Evolutionary conservation across 2,329 filamentous ascomycete species (phyloP), one percentile per base, ranked within the genome.

Genomic region (Ophiostoma pallidulum): DNA sequence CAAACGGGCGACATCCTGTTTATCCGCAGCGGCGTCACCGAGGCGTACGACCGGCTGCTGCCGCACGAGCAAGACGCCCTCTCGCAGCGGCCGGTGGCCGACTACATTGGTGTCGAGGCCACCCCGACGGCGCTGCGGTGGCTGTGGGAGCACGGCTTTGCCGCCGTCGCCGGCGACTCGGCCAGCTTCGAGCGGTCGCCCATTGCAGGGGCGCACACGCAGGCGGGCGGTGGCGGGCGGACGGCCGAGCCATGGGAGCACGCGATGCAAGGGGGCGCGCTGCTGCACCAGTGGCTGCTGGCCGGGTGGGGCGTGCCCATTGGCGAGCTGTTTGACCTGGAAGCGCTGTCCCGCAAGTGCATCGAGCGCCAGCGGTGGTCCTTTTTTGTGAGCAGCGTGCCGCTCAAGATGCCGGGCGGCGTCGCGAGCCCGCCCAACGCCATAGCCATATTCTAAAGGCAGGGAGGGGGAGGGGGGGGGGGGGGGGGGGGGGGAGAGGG

Each of bases 231-330:
- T 26, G 45, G 44, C 20, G 16, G 37, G 35, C 51, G 51, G 49
- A 41, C 29, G 24, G 39, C 49, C 36, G 35, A 49, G 41, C 19
- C 49, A 3, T 53, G 51, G 47, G 51, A 53, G 45, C 47, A 32
- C 10, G 49, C 26, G 14, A 52, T 64, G 52, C 36, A 64, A 60
- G 12, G 52, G 26, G 53, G 51, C 46, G 55, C 50, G 10, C 47
- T 51, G 52, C 39, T 57, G 28, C 66, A 68, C 53, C 58, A 69
- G 53, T 71, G 65, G 62, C 52, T 71, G 10, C 57, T 74, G 1
- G 69, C 66, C 0, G 70, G 71, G 0, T 77, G 72, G 71, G 73
- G 73, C 0, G 63, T 73, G 63, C 69, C 71, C 1, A 70, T 74
- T 32, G 71, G 71, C 0, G 71, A 74, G 56, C 54, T 73, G 40